Conservation (phyloP, 2,329 filamentous ascomycete species). For the Phyllosticta citribraziliensis region DNA sequence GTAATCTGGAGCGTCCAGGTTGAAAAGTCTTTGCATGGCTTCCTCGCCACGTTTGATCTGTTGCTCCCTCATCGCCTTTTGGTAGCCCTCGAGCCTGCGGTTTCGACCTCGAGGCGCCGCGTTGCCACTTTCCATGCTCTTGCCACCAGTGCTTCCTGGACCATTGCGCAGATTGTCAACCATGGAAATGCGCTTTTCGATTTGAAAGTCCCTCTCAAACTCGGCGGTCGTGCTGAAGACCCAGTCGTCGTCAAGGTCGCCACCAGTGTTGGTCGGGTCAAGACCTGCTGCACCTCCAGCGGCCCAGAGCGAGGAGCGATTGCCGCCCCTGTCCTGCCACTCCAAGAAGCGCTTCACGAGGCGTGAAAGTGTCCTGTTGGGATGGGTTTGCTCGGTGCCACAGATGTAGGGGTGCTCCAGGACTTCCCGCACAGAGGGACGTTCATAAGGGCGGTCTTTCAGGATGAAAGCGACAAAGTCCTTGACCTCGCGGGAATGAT, state of each 20-base stretch:
- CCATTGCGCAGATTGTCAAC: slow-evolving; percentile 35
- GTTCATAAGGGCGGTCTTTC: slow-evolving; percentile 55
- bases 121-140: background rate
- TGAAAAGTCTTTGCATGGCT: slow-evolving; percentile 48
- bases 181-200: slow-evolving; percentile 36
- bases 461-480: slow-evolving; percentile 66
- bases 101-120: slow-evolving; percentile 1
- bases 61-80: slow-evolving; percentile 46
- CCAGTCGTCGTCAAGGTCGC: slow-evolving; percentile 46
- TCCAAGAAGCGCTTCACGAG: slow-evolving; percentile 63
- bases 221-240: slow-evolving; percentile 56
- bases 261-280: slow-evolving; percentile 34
- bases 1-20: slow-evolving; percentile 47
- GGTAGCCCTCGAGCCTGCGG: slow-evolving; percentile 17
- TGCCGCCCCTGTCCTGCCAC: slow-evolving; percentile 67
- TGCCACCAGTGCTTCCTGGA: background rate
- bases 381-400: slow-evolving; percentile 53
- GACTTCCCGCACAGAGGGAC: slow-evolving; percentile 60
- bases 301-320: slow-evolving; percentile 55
- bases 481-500: slow-evolving; percentile 59
- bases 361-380: slow-evolving; percentile 52
- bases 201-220: slow-evolving; percentile 44
- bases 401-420: slow-evolving; percentile 60
- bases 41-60: slow-evolving; percentile 47
- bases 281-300: slow-evolving; percentile 46